Percentiles rank a stretch among this genome's conserved stretches.
These are phyloP conservation scores for Phytopythium delawarense DNA, from an alignment of 352 stramenopile species.

Conservation along the genomic window DNA sequence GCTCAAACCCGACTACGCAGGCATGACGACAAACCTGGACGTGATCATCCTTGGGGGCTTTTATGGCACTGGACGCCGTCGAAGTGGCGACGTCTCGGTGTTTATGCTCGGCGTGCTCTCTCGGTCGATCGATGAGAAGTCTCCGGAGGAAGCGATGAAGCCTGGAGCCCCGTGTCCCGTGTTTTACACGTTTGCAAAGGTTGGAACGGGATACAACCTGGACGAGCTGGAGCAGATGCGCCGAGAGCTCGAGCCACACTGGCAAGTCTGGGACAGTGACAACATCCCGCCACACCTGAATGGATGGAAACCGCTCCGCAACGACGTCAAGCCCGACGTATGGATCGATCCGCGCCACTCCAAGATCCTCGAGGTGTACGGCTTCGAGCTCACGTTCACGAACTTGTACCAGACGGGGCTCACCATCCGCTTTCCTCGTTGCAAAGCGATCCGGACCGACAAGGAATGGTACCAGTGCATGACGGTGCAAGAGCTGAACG, in stretches of 20 bases:
- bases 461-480: conserved; percentile 84
- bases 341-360: conserved; percentile 82
- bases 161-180: conserved; percentile 42
- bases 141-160: conserved; percentile 42
- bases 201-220: conserved; percentile 82
- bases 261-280: conserved; percentile 63
- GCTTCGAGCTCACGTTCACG: conserved; percentile 81
- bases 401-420: conserved; percentile 77
- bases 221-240: conserved; percentile 74
- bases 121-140: conserved; percentile 47
- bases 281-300: conserved; percentile 72
- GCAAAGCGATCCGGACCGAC: conserved; percentile 78
- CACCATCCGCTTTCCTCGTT: conserved; percentile 77
- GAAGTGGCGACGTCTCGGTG: conserved; percentile 78
- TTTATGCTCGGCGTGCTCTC: conserved; percentile 73
- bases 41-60: conserved; percentile 78
- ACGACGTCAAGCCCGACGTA: conserved; percentile 68
- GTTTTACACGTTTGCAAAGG: conserved; percentile 77
- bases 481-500: conserved; percentile 72
- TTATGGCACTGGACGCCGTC: conserved; percentile 69
- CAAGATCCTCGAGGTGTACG: conserved; percentile 82
- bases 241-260: conserved; percentile 73
- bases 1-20: conserved; percentile 83
- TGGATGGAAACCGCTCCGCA: conserved; percentile 74
- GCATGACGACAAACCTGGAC: conserved; percentile 81